Base-by-base conservation (phyloP, 169 alveolate species). In the Perkinsus marinus region DNA sequence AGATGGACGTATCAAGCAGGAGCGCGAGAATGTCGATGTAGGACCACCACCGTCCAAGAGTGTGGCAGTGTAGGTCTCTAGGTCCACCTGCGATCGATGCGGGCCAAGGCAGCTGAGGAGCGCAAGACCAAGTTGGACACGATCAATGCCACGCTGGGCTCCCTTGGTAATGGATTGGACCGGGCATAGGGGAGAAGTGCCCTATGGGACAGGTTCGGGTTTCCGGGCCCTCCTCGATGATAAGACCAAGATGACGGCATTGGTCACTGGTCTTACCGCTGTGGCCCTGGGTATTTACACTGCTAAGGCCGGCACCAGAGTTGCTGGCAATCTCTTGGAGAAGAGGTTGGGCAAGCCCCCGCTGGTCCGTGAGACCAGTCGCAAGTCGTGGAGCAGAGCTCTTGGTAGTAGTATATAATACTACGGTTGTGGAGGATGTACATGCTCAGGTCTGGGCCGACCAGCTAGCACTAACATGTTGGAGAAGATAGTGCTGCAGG, bases 71-170 rank as follows among this genome's bases (percentile, higher is more conserved):
- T 16, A 19, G 91, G 93, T n/a, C 10, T 6, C 46, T 69, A 91
- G 46, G 57, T 39, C 38, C 89, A 91, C 46, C 47, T 47, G 90
- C 94, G 96, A 37, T 94, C 95, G 92, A 91, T 97, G 96, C 95
- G 94, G 92, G 96, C 96, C 39, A 93, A 96, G 43, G 95, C 98
- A 41, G 97, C 96, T 19, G 99, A 97, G 89, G 97, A 95, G 91
- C 93, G 99, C 68, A 95, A 94, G 94, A 97, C 99, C n/a, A 95
- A 96, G 68, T 90, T 97, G 91, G 98, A 97, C 79, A 96, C 98
- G 43, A 93, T 97, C 47, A 93, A 94, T 90, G 94, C 95, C 47
- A 95, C 95, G 47, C 96, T 97, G 91, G 95, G 96, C 30, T 96
- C 96, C 36, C 69, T 97, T 36, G 89, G 68, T 39, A 37, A 89